Evolutionary conservation across 2,329 filamentous ascomycete genomes (phyloP).

Genomic region (Colletotrichum plurivorum): DNA sequence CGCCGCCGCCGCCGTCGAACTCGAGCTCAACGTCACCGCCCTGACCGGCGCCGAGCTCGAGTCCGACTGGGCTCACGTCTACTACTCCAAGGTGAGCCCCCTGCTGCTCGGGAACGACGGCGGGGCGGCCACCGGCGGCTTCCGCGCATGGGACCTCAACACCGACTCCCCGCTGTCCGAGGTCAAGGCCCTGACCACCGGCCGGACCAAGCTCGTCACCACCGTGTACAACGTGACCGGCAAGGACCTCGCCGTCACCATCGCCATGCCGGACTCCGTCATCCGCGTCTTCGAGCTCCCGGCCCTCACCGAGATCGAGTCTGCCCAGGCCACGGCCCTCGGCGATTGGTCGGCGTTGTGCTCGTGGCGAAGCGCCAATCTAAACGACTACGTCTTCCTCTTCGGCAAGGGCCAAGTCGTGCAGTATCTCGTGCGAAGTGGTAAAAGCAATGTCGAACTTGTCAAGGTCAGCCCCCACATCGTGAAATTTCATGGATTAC

Average conservation of each 20-base stretch:
- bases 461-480: constrained; percentile 49
- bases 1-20: constrained; percentile 18
- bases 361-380: constrained; percentile 57
- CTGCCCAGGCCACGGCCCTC: constrained; percentile 51
- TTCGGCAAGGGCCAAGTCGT: constrained; percentile 59
- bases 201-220: constrained; percentile 61
- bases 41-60: constrained; percentile 52
- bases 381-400: constrained; percentile 60
- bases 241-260: constrained; percentile 56
- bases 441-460: constrained; percentile 49
- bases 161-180: constrained; percentile 49
- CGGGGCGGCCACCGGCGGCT: constrained; percentile 57
- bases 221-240: constrained; percentile 53
- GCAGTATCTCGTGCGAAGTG: constrained; percentile 54
- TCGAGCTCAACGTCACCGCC: constrained; percentile 49
- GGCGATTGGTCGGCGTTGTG: constrained; percentile 65
- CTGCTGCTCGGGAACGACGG: constrained; percentile 63
- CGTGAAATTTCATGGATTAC: background rate
- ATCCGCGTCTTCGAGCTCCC: constrained; percentile 56
- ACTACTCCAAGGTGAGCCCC: constrained; percentile 53
- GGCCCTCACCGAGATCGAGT: constrained; percentile 48
- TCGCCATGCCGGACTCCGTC: constrained; percentile 59
- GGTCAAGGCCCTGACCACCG: constrained; percentile 50
- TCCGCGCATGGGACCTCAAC: constrained; percentile 54
- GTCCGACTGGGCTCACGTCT: constrained; percentile 57